phyloP scores from a whole-genome alignment of 441 rosid species.

The Aquilaria agallochum region DNA sequence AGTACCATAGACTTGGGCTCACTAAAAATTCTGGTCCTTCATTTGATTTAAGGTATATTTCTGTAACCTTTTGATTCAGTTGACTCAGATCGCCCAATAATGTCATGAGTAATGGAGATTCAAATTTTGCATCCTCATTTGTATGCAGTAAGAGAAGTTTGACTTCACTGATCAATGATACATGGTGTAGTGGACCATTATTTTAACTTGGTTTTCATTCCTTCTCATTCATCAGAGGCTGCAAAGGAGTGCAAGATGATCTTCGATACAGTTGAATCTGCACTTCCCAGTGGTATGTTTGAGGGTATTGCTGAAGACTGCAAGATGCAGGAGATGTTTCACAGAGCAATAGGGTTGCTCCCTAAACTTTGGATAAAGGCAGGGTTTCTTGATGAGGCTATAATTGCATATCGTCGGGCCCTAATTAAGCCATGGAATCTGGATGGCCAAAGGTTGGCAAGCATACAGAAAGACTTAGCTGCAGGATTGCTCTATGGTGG shows the following conservation, averaged over 20 bases:
- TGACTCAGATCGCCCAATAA: too few relatives aligned
- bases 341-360: slow-evolving; percentile 76
- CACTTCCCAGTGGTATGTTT: slow-evolving; percentile 67
- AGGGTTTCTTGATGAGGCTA: slow-evolving; percentile 63
- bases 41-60: too few relatives aligned
- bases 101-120: too few relatives aligned
- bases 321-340: slow-evolving; percentile 78
- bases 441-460: slow-evolving; percentile 64
- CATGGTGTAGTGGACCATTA: too few relatives aligned
- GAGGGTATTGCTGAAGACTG: slow-evolving; percentile 47
- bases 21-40: too few relatives aligned
- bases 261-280: slow-evolving; percentile 68
- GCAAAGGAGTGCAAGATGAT: slow-evolving; percentile 82
- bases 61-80: too few relatives aligned
- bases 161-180: too few relatives aligned
- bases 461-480: slow-evolving; percentile 75
- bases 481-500: slow-evolving; percentile 69
- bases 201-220: neutral
- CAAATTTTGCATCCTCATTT: too few relatives aligned
- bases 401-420: slow-evolving; percentile 64
- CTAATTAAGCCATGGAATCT: slow-evolving; percentile 79
- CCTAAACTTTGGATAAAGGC: slow-evolving; percentile 71
- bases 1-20: too few relatives aligned
- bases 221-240: slow-evolving; percentile 58
- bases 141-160: too few relatives aligned